Conservation (phyloP, 2,329 filamentous ascomycete genomes). For the Exophiala dermatitidis region DNA sequence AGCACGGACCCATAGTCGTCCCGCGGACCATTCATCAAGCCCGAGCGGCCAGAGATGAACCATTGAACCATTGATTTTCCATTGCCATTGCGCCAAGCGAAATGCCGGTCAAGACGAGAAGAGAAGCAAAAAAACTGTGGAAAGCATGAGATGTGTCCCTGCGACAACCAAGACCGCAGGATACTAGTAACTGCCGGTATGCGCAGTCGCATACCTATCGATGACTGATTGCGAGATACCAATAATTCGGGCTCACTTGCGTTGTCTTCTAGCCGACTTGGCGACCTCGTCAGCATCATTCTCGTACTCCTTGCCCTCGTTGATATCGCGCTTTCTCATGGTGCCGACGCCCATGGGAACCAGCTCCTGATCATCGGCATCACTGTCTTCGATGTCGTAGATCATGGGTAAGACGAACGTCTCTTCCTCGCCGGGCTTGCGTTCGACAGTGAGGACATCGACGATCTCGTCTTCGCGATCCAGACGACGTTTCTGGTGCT, state of each 20-base stretch:
- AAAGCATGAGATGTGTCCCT: too few relatives aligned
- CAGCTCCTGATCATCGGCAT: slow-evolving; percentile 80
- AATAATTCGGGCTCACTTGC: slow-evolving; percentile 2
- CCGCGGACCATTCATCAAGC: too few relatives aligned
- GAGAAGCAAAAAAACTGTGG: too few relatives aligned
- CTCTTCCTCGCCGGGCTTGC: slow-evolving; percentile 50
- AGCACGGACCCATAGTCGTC: too few relatives aligned
- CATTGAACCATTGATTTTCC: too few relatives aligned
- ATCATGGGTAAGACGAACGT: slow-evolving; percentile 88
- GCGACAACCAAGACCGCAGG: too few relatives aligned
- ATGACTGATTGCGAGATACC: too few relatives aligned
- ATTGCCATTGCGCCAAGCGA: too few relatives aligned
- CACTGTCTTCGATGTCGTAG: slow-evolving; percentile 86
- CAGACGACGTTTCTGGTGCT: slow-evolving; percentile 81
- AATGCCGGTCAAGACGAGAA: too few relatives aligned
- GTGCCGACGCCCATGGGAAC: slow-evolving; percentile 65
- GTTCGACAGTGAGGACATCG: slow-evolving; percentile 75
- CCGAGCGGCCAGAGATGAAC: too few relatives aligned
- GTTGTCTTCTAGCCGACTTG: slow-evolving; percentile 8
- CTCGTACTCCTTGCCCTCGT: slow-evolving; percentile 61
- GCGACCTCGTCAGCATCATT: slow-evolving; percentile 44
- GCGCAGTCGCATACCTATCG: too few relatives aligned
- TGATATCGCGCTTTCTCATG: slow-evolving; percentile 77
- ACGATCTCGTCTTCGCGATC: slow-evolving; percentile 91
- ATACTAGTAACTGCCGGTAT: too few relatives aligned